Base-by-base conservation (phyloP, 306 rosid genomes). In the Glycine latifolia region DNA sequence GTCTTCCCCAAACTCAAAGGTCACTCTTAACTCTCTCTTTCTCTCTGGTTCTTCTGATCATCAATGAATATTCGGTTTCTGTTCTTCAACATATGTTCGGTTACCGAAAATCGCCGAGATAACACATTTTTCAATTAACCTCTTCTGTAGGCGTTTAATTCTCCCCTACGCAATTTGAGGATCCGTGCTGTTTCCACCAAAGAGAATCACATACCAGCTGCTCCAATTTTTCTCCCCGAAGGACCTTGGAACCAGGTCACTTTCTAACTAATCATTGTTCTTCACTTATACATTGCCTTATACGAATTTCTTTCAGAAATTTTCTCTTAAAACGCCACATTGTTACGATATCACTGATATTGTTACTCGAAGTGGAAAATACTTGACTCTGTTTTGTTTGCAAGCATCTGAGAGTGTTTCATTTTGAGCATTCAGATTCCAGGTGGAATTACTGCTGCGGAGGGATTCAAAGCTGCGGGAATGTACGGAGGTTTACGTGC, bases 171-270 rank as follows among this genome's bases (percentile, higher is more conserved):
- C 31, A 49, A 76, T 63, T 76, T 82, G 3, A 83, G 63, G 73
- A 50, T 79, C 16, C 68, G 85, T 39, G 86, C 90, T 26, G 83
- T 86, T 13, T 85, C 94, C 2, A 46, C 82, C 55, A 4, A 73
- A 1, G 66, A 65, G 37, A 76, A 5, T 85, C 82, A 14, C 83
- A 77, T 95, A 44, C 97, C 94, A 0, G 87, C 91, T 44, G 98
- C 99, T 86, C 98, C 98, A 37, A 95, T 95, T 84, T 83, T 85
- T 47, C 92, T 95, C 6, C 97, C 99, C 0, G 85, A 93, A 82
- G 97, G 99, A 2, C 99, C 99, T 15, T 93, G 99, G 99, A 90
- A 89, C 47, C 92, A 91, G 97, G 98, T 95, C 31, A 26, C 48
- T 56, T 0, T 15, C 33, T 43, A 43, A 43, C 46, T 26, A 26